phyloP scores from a whole-genome alignment of 2,329 filamentous ascomycete genomes.

The Pseudocercospora fijiensis region DNA sequence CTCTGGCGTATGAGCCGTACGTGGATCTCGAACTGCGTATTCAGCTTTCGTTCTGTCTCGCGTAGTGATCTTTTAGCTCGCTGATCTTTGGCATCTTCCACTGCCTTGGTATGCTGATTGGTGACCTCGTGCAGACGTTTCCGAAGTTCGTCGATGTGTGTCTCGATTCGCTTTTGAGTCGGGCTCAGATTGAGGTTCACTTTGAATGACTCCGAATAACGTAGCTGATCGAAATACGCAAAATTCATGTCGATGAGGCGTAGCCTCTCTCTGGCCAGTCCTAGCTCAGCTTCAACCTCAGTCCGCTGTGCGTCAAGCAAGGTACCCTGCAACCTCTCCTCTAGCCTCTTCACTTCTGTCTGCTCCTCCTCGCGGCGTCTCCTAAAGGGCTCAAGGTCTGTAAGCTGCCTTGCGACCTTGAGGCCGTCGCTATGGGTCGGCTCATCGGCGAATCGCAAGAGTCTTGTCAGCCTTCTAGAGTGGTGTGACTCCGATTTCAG shows the following conservation, averaged over 20 bases:
- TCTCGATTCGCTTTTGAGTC: background rate
- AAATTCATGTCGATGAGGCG: background rate
- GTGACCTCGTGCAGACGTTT: background rate
- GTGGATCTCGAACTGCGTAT: background rate
- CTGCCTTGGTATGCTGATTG: background rate
- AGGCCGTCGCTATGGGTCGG: background rate
- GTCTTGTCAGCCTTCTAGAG: constrained; percentile 19
- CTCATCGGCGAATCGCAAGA: constrained; percentile 20
- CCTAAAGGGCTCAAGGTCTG: background rate
- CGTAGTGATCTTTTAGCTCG: background rate
- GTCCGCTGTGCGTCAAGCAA: background rate
- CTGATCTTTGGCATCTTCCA: background rate
- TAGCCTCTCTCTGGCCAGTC: background rate
- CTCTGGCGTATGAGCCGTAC: background rate
- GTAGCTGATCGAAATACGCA: background rate
- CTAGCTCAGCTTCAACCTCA: background rate
- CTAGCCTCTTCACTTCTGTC: background rate
- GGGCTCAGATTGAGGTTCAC: background rate
- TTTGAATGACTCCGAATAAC: background rate
- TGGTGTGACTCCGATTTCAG: constrained; percentile 9
- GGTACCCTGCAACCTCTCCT: background rate
- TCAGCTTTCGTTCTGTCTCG: background rate
- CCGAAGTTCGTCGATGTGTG: background rate
- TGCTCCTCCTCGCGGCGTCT: background rate
- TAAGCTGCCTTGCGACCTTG: background rate